Conservation (phyloP, 177 flowering plant species). For the Telopea speciosissima region DNA sequence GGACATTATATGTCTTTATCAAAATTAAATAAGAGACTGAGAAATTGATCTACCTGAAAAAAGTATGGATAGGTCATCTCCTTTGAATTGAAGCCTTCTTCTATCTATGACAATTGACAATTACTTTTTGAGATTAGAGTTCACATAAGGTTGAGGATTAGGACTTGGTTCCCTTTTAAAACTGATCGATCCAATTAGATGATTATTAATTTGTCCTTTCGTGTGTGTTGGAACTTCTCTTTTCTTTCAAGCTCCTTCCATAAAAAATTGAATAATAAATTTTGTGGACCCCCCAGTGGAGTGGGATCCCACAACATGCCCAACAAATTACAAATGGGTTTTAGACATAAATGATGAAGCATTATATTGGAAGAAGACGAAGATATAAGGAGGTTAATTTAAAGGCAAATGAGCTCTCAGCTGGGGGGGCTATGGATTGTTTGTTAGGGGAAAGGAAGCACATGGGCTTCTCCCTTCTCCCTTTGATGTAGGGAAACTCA, state of each 20-base stretch:
- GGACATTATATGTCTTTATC: slow-evolving; percentile 28
- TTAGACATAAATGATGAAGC: slow-evolving; percentile 23
- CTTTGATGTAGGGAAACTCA: slow-evolving; percentile 35
- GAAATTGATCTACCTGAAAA: slow-evolving; percentile 29
- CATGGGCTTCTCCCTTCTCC: slow-evolving; percentile 35
- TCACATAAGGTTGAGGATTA: slow-evolving; percentile 8
- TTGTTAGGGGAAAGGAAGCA: slow-evolving; percentile 16
- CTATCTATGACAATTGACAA: slow-evolving; percentile 17
- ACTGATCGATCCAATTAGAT: too few relatives aligned
- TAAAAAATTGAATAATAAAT: slow-evolving; percentile 1
- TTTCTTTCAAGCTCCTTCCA: neutral
- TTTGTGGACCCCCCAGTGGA: too few relatives aligned
- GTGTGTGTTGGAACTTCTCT: neutral
- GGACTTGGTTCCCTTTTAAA: slow-evolving; percentile 12
- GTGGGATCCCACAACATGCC: slow-evolving; percentile 13
- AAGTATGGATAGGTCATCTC: slow-evolving; percentile 25
- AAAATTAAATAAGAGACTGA: slow-evolving; percentile 18
- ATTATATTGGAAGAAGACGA: slow-evolving; percentile 7
- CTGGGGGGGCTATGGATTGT: neutral
- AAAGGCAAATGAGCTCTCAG: neutral
- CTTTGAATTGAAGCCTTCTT: slow-evolving; percentile 1
- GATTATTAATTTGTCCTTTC: neutral
- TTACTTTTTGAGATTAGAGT: slow-evolving; percentile 15
- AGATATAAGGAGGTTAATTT: neutral
- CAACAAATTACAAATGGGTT: slow-evolving; percentile 19